Evolutionary conservation across 306 rosid genomes (phyloP), one percentile per base, ranked within the genome.

Genomic region (Trifolium fragiferum): DNA sequence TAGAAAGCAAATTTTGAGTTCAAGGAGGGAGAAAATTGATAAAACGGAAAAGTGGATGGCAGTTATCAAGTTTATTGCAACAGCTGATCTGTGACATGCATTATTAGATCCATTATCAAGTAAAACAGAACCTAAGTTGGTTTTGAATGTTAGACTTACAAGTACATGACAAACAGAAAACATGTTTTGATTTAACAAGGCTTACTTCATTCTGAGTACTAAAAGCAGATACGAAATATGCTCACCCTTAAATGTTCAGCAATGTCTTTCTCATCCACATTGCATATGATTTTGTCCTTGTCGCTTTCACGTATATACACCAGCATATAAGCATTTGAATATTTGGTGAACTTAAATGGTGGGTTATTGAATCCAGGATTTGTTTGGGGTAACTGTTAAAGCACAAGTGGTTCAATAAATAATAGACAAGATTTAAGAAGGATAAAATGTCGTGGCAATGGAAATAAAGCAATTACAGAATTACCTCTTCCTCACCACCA

Each of bases 401-500:
- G 68, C 68, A 75, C 27, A 38, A 68, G 38, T 32, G 69, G 61
- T 32, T 53, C 74, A 59, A 60, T 66, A 64, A 75, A 40, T 46
- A 60, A 78, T 51, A 64, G 64, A 49, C 33, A 72, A 66, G 41
- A 70, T 69, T 25, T 47, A 81, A 50, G 73, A 68, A 73, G 59
- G 58, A 75, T 55, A 61, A 51, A 72, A 68, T 30, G 13, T 15
- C 55, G 66, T 32, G 65, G 50, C 55, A 19, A 76, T 18, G 37
- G 66, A 58, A 50, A 53, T 21, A 62, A 76, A 76, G 6, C 32
- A 66, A 66, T 23, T 86, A 93, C 95, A 6, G 25, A 65, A 66
- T 23, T 86, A 93, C 98, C 98, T 93, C 98, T 70, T 93, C 98
- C 85, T 93, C 97, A 73, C 97, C 98, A 73, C 98, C 98, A 81